Evolutionary conservation across 75 land plant species (phyloP).

Genomic region (Adiantum capillusveneris): DNA sequence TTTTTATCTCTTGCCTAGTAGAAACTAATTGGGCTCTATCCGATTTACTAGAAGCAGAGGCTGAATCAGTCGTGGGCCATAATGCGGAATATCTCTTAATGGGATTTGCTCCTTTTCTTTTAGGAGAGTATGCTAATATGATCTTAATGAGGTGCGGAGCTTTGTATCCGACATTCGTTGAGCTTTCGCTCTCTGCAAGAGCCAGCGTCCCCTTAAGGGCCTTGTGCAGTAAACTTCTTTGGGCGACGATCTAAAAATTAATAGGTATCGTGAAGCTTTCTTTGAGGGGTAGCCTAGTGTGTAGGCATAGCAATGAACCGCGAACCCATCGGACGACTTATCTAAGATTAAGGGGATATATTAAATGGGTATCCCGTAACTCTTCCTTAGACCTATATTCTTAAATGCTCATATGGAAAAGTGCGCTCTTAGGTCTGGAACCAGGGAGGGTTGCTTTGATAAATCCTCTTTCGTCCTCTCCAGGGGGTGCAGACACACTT

Average conservation of each 20-base stretch:
- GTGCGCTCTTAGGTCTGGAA: conserved; percentile 27
- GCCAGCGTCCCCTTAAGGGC: conserved; percentile 17
- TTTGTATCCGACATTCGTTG: conserved; percentile 32
- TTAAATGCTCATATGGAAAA: conserved; percentile 20
- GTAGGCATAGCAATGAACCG: conserved; percentile 19
- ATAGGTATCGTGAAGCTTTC: conserved; percentile 21
- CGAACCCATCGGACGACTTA: conserved; percentile 24
- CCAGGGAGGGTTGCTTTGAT: conserved; percentile 12
- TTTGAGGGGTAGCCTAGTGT: conserved; percentile 23
- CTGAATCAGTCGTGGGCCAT: conserved; percentile 12
- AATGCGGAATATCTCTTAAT: conserved; percentile 10
- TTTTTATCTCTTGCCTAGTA: conserved; percentile 1
- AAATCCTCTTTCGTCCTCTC: conserved; percentile 8
- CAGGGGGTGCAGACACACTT: conserved; percentile 16
- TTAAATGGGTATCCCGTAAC: conserved; percentile 8
- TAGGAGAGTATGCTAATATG: conserved; percentile 26
- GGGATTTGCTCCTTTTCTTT: conserved; percentile 23
- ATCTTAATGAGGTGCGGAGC: conserved; percentile 28
- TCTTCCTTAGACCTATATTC: conserved; percentile 17
- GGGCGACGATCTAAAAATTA: conserved; percentile 4
- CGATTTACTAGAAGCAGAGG: conserved; percentile 11
- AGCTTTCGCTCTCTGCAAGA: conserved; percentile 15
- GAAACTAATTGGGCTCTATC: conserved; percentile 6
- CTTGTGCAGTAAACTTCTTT: conserved; percentile 20
- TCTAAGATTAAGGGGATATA: conserved; percentile 24